Evolutionary conservation across 2,329 filamentous ascomycete species (phyloP).

Genomic region (Pseudocercospora fuligena): DNA sequence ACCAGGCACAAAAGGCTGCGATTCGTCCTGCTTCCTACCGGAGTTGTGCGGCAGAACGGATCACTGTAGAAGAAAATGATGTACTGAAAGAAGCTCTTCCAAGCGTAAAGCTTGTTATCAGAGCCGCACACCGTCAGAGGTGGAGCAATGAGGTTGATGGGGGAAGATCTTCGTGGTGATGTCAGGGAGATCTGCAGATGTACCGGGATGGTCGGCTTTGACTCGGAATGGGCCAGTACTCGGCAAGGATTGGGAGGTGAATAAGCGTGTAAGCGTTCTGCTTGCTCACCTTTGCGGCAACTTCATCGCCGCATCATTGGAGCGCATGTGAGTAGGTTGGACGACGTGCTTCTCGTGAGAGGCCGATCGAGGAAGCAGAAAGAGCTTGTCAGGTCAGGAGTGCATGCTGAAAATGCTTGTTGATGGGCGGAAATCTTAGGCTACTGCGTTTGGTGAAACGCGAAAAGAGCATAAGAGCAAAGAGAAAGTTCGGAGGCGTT

Average conservation of each 20-base stretch:
- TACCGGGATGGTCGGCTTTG: background rate
- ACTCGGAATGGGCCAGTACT: background rate
- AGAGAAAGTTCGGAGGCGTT: background rate
- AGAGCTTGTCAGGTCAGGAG: background rate
- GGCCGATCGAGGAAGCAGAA: background rate
- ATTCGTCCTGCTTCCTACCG: background rate
- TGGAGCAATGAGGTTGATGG: background rate
- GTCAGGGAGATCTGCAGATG: background rate
- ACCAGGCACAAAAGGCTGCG: background rate
- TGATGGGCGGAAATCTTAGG: background rate
- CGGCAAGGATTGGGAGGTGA: background rate
- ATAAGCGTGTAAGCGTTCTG: background rate
- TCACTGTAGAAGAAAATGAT: background rate
- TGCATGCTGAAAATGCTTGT: no score
- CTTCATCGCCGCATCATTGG: background rate
- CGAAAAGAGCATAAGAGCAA: background rate
- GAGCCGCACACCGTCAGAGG: constrained; percentile 1
- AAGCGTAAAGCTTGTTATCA: constrained; percentile 2
- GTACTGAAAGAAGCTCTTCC: constrained; percentile 5
- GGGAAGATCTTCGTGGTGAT: background rate
- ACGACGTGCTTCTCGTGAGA: background rate
- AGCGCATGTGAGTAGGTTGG: background rate
- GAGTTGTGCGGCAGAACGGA: constrained; percentile 1
- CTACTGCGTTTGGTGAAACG: background rate
- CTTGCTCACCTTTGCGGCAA: background rate